Evolutionary conservation across 2,329 filamentous ascomycete genomes (phyloP).

Genomic region (Chrysoporthe puriensis): DNA sequence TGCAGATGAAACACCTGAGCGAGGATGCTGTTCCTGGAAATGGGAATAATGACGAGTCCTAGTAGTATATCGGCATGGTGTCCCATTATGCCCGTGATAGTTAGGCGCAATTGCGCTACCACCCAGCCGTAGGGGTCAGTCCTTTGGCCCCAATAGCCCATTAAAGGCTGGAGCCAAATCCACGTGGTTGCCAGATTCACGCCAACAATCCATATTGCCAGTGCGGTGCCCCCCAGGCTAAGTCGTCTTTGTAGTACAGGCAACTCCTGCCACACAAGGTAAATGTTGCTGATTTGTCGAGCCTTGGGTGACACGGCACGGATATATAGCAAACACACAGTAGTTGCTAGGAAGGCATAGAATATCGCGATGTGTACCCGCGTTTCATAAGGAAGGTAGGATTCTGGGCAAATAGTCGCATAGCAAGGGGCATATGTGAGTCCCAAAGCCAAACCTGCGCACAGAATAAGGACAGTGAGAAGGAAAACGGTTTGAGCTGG

Average conservation of each 20-base stretch:
- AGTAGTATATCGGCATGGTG: constrained; percentile 30
- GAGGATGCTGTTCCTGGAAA: constrained; percentile 28
- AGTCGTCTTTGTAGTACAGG: constrained; percentile 16
- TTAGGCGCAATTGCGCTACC: constrained; percentile 24
- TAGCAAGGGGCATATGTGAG: constrained; percentile 30
- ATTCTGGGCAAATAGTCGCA: constrained; percentile 27
- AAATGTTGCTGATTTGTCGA: constrained; percentile 13
- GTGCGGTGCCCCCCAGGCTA: constrained; percentile 19
- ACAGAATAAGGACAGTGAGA: neutral
- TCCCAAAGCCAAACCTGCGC: constrained; percentile 21
- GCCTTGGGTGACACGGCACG: neutral
- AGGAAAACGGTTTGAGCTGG: neutral
- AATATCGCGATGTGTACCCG: constrained; percentile 26
- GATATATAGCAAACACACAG: constrained; percentile 12
- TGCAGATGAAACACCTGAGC: constrained; percentile 26
- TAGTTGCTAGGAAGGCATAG: constrained; percentile 24
- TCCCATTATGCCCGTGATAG: constrained; percentile 26
- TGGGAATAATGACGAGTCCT: constrained; percentile 27
- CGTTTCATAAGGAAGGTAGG: constrained; percentile 25
- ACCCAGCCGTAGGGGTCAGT: constrained; percentile 22
- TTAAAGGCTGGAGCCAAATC: constrained; percentile 25
- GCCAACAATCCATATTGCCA: constrained; percentile 22
- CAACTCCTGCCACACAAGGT: neutral
- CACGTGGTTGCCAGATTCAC: constrained; percentile 21
- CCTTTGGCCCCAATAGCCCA: constrained; percentile 18